phyloP scores from a whole-genome alignment of 2,329 filamentous ascomycete genomes.

The Coniochaeta pulveracea region DNA sequence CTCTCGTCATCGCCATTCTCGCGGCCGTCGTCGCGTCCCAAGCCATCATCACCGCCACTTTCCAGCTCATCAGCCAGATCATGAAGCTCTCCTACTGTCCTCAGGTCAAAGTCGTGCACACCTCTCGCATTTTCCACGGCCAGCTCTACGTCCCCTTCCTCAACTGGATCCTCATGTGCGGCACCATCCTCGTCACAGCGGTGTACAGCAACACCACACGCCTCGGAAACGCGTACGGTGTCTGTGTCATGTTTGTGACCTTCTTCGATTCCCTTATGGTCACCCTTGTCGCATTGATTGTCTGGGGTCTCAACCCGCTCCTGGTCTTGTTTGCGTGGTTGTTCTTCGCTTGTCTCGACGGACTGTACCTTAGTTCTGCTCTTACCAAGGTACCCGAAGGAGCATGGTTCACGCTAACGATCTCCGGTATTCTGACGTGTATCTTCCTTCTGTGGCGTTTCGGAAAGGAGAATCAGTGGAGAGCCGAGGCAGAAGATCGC shows the following conservation, averaged over 20 bases:
- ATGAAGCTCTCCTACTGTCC: constrained; percentile 66
- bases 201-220: constrained; percentile 64
- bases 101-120: constrained; percentile 63
- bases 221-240: constrained; percentile 65
- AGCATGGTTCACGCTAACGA: constrained; percentile 65
- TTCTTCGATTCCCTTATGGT: constrained; percentile 71
- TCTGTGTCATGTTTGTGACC: constrained; percentile 71
- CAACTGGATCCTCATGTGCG: constrained; percentile 69
- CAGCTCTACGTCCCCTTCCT: constrained; percentile 67
- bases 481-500: constrained; percentile 52
- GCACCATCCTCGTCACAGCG: constrained; percentile 61
- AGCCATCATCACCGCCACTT: constrained; percentile 66
- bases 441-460: constrained; percentile 69
- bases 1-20: constrained; percentile 54
- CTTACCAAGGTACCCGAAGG: constrained; percentile 64
- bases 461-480: constrained; percentile 70
- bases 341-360: constrained; percentile 54
- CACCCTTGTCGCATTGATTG: constrained; percentile 57
- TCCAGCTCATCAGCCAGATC: constrained; percentile 58
- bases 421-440: constrained; percentile 49
- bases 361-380: constrained; percentile 57
- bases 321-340: constrained; percentile 53
- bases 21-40: constrained; percentile 68
- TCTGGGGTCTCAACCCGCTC: constrained; percentile 53
- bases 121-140: constrained; percentile 57